Base-by-base conservation (phyloP, 1,139 yeast species). In the Yarrowia galli region DNA sequence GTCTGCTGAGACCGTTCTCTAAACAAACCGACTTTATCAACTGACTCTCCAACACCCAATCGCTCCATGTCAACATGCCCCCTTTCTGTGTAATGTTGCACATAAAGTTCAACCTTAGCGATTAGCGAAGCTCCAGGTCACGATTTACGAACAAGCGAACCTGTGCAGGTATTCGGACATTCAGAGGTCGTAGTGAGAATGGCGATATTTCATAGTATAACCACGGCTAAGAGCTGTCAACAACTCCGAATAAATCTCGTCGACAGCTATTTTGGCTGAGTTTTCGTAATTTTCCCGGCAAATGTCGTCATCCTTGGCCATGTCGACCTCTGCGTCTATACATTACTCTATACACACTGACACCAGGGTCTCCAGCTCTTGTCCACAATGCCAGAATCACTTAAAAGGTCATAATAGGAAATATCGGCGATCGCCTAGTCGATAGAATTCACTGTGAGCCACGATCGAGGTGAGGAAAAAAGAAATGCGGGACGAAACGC, bases 391-490 rank as follows among this genome's bases (percentile, higher is more conserved):
- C 16, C 38, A 4, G 5, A 43, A 12, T 9, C 25, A 13, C 22
- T 38, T 22, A 28, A 25, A 16, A 25, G 20, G 53, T 25, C 53
- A 22, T n/a, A 48, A 48, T 25, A 28, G 53, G 53, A 6, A 28
- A 48, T 48, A 18, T 25, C 38, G 35, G 53, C 36, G 53, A 45
- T 45, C 49, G 49, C 13, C 4, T 10, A 7, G 25, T 15, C 32
- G 32, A 48, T 48, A 6, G 22, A 18, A 28, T 28, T 28, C 38
- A 28, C 38, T 18, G 2, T 32, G 23, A 32, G 56, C 56, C 56
- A 49, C 56, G 56, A 49, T 49, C 56, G 56, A 49, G 56, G 15
- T 15, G 12, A 4, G 53, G 12, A 25, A 48, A n/a, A 48, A 48
- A 48, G 53, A 18, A 48, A 48, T 6, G 16, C 2, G 25, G 12